Conservation (phyloP, 305 asterid genomes). For the Rubia balearica region DNA sequence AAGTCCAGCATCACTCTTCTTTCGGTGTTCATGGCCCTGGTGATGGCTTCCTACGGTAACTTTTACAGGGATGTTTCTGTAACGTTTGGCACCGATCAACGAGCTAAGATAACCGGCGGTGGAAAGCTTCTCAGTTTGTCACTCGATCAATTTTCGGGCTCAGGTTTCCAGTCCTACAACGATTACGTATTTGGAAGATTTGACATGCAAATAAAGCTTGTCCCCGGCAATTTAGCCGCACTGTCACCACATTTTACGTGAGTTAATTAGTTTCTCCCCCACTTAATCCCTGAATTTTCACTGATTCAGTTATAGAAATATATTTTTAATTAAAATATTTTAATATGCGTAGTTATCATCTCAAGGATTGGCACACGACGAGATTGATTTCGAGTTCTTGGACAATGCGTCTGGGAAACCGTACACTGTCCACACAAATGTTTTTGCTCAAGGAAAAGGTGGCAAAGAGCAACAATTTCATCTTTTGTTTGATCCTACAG, state of each 20-base stretch:
- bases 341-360: slow-evolving; percentile 36
- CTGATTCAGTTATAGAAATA: neutral
- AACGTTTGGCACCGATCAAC: slow-evolving; percentile 17
- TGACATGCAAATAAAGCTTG: slow-evolving; percentile 21
- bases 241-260: slow-evolving; percentile 22
- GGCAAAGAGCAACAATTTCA: slow-evolving; percentile 52
- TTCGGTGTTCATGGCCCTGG: slow-evolving; percentile 8
- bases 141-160: slow-evolving; percentile 14
- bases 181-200: slow-evolving; percentile 20
- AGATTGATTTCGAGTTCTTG: slow-evolving; percentile 50
- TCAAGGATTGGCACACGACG: slow-evolving; percentile 45
- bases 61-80: slow-evolving; percentile 3
- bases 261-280: neutral
- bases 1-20: neutral
- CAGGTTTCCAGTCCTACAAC: slow-evolving; percentile 19
- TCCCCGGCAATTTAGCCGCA: slow-evolving; percentile 18
- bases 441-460: slow-evolving; percentile 52
- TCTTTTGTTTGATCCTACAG: slow-evolving; percentile 59
- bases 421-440: slow-evolving; percentile 49
- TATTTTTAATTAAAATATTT: neutral
- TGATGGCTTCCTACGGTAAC: slow-evolving; percentile 13
- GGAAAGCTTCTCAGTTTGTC: slow-evolving; percentile 13
- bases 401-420: slow-evolving; percentile 42
- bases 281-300: neutral
- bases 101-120: slow-evolving; percentile 12